Base-by-base conservation (phyloP, 176 grass and related monocot species). In the Tillandsia leiboldiana region DNA sequence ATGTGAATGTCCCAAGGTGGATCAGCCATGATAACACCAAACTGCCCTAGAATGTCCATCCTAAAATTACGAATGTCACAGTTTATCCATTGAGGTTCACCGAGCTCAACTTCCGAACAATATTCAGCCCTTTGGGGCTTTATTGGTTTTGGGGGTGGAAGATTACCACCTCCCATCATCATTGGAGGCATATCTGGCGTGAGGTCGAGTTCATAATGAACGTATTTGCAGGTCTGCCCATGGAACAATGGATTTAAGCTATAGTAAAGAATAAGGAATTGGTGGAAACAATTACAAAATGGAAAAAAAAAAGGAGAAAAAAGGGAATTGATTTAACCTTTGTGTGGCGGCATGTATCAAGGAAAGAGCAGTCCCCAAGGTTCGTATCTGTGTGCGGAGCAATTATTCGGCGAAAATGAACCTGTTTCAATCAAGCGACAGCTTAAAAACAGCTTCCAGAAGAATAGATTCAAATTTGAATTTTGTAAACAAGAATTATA, bases 1-100 rank as follows among this genome's bases (percentile, higher is more conserved):
- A 99, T 99, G 77, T 99, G 94, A 83, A 99, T 99, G 79, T 99
- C 94, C 94, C 94, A 99, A 26, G 94, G 94, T 12, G 94, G 94
- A 12, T 99, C 94, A 47, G 94, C 94, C 94, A 99, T 99, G 68
- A 99, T 99, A 77, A 99, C 94, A 7, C 94, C 94, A 75, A 99
- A 99, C 67, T 99, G 87, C 33, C 94, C 94, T 81, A 99, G 82
- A 73, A 99, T 99, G 74, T 99, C 94, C 94, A 99, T 99, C 68
- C 89, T 84, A 72, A 99, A 99, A 70, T 68, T 85, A 7, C 89
- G 81, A 50, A 99, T 99, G 54, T 99, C 94, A 81, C 89, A 99
- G 49, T 99, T 92, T 72, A 99, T 99, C 86, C 89, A 99, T 71
- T 99, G 94, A 48, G 89, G 78, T 76, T 99, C 82, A 72, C 89